Evolutionary conservation across 768 basidiomycete species (phyloP), one percentile per base, ranked within the genome.

Genomic region (Trametes cinnabarina): DNA sequence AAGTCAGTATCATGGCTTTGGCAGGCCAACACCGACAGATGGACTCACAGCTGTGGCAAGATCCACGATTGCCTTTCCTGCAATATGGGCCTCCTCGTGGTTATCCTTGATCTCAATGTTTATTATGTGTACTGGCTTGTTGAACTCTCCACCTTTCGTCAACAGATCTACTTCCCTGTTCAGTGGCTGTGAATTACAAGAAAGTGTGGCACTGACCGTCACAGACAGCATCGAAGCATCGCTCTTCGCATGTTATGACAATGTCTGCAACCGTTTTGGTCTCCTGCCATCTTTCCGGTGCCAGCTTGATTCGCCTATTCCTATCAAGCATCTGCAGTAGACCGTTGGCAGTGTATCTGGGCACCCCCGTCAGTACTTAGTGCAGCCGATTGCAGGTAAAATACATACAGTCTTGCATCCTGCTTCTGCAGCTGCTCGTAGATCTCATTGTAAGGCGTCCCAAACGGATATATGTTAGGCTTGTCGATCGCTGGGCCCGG

Each of bases 71-170:
- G 96, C 94, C 71, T 87, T 92, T 17, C 97, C 96, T 23, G 97
- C 97, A 63, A 98, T 93, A 46, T 90, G 78, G 0, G 97, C 97
- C 73, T 99, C 97, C 79, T 98, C 97, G 66, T 98, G 95, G 68
- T 97, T 98, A 74, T 99, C 97, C 76, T 92, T 97, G 74, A 98
- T 98, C 69, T 99, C 97, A 60, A 98, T 84, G 73, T 99, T 99
- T 68, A 99, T 92, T 41, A 99, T 72, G 72, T 99, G 97, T 17
- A 98, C 94, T 2, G 95, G 90, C 59, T 87, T 87, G 75, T 94
- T 98, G 68, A 86, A 87, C 56, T 98, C 95, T 4, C 97, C 92
- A 26, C 94, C 94, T 63, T 92, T 83, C 30, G 79, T 74, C 57
- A 98, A 77, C 14, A 99, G 76, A 74, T 99, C 97, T 94, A 60